phyloP scores from a whole-genome alignment of 73 alveolate species.

The Paramecium pentaurelia region DNA sequence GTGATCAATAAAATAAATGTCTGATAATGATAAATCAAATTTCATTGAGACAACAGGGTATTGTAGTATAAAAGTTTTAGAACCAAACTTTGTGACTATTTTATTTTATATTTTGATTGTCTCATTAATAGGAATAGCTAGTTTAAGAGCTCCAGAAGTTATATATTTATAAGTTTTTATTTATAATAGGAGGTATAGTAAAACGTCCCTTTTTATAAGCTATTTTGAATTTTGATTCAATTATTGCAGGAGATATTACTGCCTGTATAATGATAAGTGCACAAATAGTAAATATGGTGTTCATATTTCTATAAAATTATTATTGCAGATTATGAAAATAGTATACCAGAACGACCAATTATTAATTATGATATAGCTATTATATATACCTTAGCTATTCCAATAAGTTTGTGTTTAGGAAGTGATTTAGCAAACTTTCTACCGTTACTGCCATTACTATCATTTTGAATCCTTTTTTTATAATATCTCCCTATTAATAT shows the following conservation, averaged over 20 bases:
- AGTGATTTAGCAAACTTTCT: constrained; percentile 5
- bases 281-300: background rate
- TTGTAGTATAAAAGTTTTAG: background rate
- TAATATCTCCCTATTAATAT: background rate
- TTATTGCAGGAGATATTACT: background rate
- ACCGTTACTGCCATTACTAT: background rate
- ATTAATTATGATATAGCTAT: background rate
- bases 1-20: background rate
- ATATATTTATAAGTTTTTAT: background rate
- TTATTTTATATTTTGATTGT: background rate
- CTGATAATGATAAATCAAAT: background rate
- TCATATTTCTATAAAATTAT: background rate
- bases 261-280: background rate
- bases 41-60: background rate
- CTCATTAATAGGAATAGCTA: constrained; percentile 1
- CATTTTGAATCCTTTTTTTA: background rate
- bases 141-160: constrained; percentile 22
- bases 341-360: constrained; percentile 26
- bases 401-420: background rate
- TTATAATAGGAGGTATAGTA: background rate
- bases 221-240: background rate
- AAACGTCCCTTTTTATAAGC: background rate
- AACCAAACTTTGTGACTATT: background rate
- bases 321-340: background rate
- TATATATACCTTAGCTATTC: constrained; percentile 20